These are phyloP conservation scores for Ceratocystis destructans DNA, from an alignment of 2,329 filamentous ascomycete species.

Conservation along the genomic window DNA sequence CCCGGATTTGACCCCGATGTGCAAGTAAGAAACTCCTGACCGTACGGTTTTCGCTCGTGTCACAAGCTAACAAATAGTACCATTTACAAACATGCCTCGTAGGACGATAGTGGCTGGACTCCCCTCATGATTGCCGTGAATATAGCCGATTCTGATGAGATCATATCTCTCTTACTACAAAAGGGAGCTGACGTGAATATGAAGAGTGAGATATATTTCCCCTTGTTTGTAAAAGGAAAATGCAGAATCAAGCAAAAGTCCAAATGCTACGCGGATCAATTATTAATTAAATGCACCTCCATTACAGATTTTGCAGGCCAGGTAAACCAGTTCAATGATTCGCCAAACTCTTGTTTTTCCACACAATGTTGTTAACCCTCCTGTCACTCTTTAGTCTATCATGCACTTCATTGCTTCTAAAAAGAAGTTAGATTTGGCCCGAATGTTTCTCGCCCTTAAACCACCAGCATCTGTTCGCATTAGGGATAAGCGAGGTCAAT, in stretches of 20 bases:
- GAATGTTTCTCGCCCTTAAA: conserved; percentile 58
- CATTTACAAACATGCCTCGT: background rate
- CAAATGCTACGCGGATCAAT: background rate
- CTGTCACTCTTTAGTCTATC: conserved; percentile 46
- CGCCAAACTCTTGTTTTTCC: background rate
- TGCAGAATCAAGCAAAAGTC: no score
- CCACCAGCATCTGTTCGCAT: conserved; percentile 59
- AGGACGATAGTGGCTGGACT: conserved; percentile 72
- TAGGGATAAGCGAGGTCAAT: conserved; percentile 76
- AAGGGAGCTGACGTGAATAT: conserved; percentile 60
- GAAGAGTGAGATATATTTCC: conserved; percentile 42
- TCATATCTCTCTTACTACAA: conserved; percentile 53
- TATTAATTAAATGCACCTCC: conserved; percentile 19
- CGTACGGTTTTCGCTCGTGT: background rate
- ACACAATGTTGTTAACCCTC: background rate
- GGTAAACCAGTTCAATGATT: conserved; percentile 26
- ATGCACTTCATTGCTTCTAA: conserved; percentile 90
- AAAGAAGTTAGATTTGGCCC: conserved; percentile 67
- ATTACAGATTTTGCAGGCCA: conserved; percentile 49
- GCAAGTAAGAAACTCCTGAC: conserved; percentile 38
- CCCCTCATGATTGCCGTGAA: conserved; percentile 71
- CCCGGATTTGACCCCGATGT: conserved; percentile 73
- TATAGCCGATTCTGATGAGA: conserved; percentile 54
- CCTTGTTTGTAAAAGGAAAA: no score
- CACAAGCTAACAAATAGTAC: background rate